Base-by-base conservation (phyloP, 1,139 yeast species). In the Diutina neorugosa region DNA sequence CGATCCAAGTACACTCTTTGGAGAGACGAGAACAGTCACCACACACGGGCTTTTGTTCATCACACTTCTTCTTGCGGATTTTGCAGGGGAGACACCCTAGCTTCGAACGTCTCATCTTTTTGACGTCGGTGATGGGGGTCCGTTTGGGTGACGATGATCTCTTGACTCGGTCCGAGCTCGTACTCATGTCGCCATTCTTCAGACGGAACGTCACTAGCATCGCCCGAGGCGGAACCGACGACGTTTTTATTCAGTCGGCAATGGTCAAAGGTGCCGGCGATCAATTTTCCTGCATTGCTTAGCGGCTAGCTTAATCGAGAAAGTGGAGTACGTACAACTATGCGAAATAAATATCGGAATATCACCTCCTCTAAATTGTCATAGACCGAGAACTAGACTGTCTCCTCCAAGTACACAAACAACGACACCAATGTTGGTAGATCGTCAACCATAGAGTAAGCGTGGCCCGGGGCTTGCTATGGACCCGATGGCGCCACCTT, bases 21-120 rank as follows among this genome's bases (percentile, higher is more conserved):
- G 55, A 52, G 31, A 61, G 53, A 27, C 64, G 60, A 5, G 37
- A 34, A 63, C 90, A 84, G 54, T 84, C 87, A 0, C 70, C 63
- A 61, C 93, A 85, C 2, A 63, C 61, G 2, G 93, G 93, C 54
- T 72, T 73, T 0, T 63, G 63, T 62, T 85, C 93, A 61, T 84
- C 81, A 61, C 93, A 85, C 58, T 87, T 79, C 65, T 85, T 85
- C 71, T 85, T 85, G 46, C 93, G 68, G 51, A 77, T 73, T 55
- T 88, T 80, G 61, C 93, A 85, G 0, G 90, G 83, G 50, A 83
- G 66, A 63, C 93, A 85, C 0, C 93, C 93, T 5, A 14, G 16
- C 37, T 40, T 37, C n/a, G 50, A 27, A 4, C 50, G 19, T 27
- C 27, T 46, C 46, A 19, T 43, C 25, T 19, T 19, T n/a, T 46